A percentile compares a stretch with the other conserved stretches of the same genome.
phyloP scores from a whole-genome alignment of 805 yeast species.

The Henningerozyma blattae region DNA sequence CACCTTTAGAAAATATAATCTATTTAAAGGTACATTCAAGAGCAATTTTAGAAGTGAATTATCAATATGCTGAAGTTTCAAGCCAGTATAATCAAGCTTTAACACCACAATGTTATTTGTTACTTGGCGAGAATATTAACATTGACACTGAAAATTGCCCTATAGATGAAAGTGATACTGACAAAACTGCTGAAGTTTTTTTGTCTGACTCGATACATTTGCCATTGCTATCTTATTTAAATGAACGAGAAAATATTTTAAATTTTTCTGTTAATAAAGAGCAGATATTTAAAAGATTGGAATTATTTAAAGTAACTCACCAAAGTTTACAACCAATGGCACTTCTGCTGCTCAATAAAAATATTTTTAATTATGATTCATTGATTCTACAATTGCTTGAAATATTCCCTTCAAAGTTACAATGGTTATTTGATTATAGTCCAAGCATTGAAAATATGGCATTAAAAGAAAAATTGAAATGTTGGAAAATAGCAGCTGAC shows the following conservation, averaged over 20 bases:
- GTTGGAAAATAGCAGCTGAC: background rate
- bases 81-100: background rate
- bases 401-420: background rate
- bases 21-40: constrained; percentile 1
- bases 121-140: constrained; percentile 5
- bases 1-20: too few relatives aligned
- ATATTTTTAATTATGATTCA: constrained; percentile 4
- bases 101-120: constrained; percentile 8
- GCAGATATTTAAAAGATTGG: constrained; percentile 3
- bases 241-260: constrained; percentile 2
- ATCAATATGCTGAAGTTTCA: constrained; percentile 4
- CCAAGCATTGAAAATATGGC: constrained; percentile 1
- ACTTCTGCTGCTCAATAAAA: constrained; percentile 4
- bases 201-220: constrained; percentile 3
- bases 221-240: constrained; percentile 3
- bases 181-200: too few relatives aligned
- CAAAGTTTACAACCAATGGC: constrained; percentile 4
- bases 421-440: constrained; percentile 6
- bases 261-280: constrained; percentile 3
- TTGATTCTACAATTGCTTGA: background rate
- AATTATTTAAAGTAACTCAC: constrained; percentile 3
- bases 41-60: constrained; percentile 7
- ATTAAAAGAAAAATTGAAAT: background rate
- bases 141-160: background rate
- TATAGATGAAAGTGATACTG: background rate